Evolutionary conservation across 176 grass and related monocot species (phyloP).

Genomic region (Zoysia japonica): DNA sequence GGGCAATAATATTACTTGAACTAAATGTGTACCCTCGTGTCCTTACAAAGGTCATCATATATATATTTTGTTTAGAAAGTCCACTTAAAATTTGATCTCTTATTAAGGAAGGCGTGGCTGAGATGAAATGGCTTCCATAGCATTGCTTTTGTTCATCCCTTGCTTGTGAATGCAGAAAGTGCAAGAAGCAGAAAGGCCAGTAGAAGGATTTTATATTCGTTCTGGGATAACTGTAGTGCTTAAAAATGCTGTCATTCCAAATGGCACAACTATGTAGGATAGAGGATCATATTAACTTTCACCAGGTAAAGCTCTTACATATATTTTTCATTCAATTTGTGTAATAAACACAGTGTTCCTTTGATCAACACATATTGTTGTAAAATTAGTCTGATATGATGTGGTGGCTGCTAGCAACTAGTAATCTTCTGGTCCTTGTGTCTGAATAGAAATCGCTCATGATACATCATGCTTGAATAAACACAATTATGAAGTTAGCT

Average conservation of each 20-base stretch:
- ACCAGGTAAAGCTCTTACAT: constrained; percentile 28
- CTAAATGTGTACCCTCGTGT: background rate
- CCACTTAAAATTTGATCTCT: background rate
- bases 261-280: constrained; percentile 68
- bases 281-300: constrained; percentile 38
- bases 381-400: constrained; percentile 3
- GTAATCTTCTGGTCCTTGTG: background rate
- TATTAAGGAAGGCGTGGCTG: background rate
- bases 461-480: background rate
- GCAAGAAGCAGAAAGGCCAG: constrained; percentile 66
- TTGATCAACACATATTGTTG: background rate
- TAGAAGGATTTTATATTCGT: constrained; percentile 71
- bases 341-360: background rate
- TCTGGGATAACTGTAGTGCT: constrained; percentile 78
- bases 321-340: background rate
- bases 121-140: background rate
- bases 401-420: background rate
- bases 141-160: background rate
- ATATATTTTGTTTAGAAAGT: background rate
- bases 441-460: background rate
- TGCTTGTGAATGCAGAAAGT: constrained; percentile 55
- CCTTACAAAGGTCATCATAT: background rate
- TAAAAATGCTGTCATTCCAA: constrained; percentile 65
- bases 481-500: background rate
- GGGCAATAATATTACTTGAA: background rate